These are phyloP conservation scores for Backusella morwellensis DNA, from an alignment of 192 early-diverging fungal species.

Conservation along the genomic window DNA sequence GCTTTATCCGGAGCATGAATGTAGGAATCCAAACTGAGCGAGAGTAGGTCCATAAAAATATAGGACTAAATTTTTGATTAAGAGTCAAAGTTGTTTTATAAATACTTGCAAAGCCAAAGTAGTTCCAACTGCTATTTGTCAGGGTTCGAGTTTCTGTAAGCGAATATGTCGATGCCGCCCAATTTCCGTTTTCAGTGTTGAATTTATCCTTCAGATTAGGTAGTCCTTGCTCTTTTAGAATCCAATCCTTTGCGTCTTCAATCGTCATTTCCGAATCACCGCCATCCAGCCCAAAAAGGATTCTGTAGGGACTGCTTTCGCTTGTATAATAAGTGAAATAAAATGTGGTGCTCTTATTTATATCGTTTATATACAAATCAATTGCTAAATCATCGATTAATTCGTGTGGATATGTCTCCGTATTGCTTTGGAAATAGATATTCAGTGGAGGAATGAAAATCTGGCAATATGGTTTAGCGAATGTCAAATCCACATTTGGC, in stretches of 20 bases:
- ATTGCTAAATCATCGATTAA: neutral
- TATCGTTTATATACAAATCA: neutral
- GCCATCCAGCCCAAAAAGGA: neutral
- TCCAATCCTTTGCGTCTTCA: neutral
- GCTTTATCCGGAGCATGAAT: neutral
- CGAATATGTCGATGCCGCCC: neutral
- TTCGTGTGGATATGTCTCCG: neutral
- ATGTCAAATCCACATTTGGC: too few species aligned
- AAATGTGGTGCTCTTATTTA: neutral
- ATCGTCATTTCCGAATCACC: neutral
- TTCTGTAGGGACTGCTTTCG: neutral
- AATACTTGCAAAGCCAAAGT: neutral
- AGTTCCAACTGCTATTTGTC: slow-evolving; percentile 12
- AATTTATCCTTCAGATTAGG: neutral
- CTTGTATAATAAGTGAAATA: slow-evolving; percentile 8
- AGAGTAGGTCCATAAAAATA: neutral
- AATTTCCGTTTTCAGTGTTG: neutral
- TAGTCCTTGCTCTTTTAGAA: neutral
- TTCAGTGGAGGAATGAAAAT: neutral
- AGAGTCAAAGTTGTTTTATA: neutral
- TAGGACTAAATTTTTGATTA: neutral
- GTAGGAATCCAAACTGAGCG: neutral
- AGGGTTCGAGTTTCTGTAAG: neutral
- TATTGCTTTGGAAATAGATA: neutral
- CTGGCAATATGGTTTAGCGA: neutral